Base-by-base conservation (phyloP, 345 rosid genomes). In the Euphorbia lathyris region DNA sequence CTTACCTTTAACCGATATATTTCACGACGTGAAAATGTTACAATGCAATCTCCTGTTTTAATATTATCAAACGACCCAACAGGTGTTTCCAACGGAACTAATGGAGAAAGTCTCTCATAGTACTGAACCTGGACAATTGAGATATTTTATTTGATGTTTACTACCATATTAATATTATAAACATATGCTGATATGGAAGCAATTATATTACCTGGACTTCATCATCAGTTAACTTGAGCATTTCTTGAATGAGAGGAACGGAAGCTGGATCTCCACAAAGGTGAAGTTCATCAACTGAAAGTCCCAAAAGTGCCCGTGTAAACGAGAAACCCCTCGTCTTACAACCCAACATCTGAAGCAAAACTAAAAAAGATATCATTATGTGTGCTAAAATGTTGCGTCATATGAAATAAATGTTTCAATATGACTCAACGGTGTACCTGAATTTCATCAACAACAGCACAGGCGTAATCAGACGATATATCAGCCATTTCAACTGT, bases 401-500 rank as follows among this genome's bases (percentile, higher is more conserved):
- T 27, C 51, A 30, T 10, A 7, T 42, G n/a, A 1, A 69, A 7
- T 20, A 65, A 55, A 30, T 36, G 23, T 52, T 25, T 51, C 27
- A 56, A 12, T 52, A 30, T 38, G 61, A 71, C 48, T 22, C 29
- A 66, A 9, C 26, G 20, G 43, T 82, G 61, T 75, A 74, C 97
- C 96, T 93, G 97, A 76, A 93, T 91, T 84, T 93, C 97, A 26
- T 93, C 98, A 52, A 93, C 79, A 77, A 93, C 70, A 45, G 98
- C 98, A 78, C 98, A 93, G 22, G 82, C 81, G n/a, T 84, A 89
- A 52, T 79, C 83, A 9, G 91, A 75, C 5, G 68, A 68, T 23
- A 89, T 86, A 82, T 94, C 96, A 45, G 90, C 98, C 97, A 94
- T 94, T 86, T 94, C 97, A 71, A 94, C 98, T 4, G 96, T 93